Evolutionary conservation across 768 basidiomycete species (phyloP), one percentile per base, ranked within the genome.

Genomic region (Coprinopsis cinerea): DNA sequence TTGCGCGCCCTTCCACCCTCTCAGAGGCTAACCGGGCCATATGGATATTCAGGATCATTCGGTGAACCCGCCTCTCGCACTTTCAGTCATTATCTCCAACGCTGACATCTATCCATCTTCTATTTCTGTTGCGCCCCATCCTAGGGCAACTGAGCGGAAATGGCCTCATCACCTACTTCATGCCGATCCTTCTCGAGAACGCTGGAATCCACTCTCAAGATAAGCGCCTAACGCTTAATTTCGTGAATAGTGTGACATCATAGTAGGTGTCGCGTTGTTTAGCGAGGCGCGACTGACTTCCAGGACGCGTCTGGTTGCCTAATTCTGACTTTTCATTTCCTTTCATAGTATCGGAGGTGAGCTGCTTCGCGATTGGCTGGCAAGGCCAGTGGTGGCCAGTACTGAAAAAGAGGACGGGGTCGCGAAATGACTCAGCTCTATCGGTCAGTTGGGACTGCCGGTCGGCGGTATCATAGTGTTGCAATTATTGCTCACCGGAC

Each of bases 201-300:
- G 75, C 73, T n/a, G 68, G 75, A 1, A 76, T 77, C 56, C 66
- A 66, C 2, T 64, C 61, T 24, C 69, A 73, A 48, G 58, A 66
- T 53, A 70, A 64, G 55, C 55, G 66, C 55, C 64, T 76, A 15
- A 73, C 70, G 1, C 58, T 77, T 32, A 77, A 76, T 57, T 77
- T 79, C 53, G 72, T 77, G 37, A 79, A 79, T 58, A 71, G 70
- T 42, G 65, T 77, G 24, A 78, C 76, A 15, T 76, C 75, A 11
- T 74, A 73, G 70, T 69, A 49, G 55, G 68, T 61, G 17, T n/a
- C n/a, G n/a, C n/a, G n/a, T n/a, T n/a, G n/a, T 10, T 41, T 35
- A 2, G 2, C 32, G 14, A 30, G 26, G n/a, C 34, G 42, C 32
- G 23, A 44, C 25, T 25, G 7, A 35, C 23, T 14, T n/a, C 4